These are phyloP conservation scores for Favolaschia claudopus DNA, from an alignment of 768 basidiomycete genomes.

Conservation along the genomic window DNA sequence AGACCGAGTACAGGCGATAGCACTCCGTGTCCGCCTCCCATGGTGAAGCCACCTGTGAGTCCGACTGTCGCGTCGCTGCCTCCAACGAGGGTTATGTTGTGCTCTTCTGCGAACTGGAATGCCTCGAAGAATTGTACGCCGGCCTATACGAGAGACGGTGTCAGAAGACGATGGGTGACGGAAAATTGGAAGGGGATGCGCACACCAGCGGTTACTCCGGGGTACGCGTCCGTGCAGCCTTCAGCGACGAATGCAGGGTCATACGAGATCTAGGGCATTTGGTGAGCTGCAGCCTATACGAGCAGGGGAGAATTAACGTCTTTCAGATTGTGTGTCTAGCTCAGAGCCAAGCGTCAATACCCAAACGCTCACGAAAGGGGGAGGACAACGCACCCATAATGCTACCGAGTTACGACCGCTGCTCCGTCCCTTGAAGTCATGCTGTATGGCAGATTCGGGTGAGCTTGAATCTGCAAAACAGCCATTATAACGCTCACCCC, in stretches of 20 bases:
- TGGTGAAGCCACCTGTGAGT: conserved; percentile 19
- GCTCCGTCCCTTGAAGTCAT: conserved; percentile 37
- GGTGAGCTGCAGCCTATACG: too few species aligned
- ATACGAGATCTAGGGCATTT: neutral
- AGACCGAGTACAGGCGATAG: neutral
- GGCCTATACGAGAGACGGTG: too few species aligned
- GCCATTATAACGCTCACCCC: conserved; percentile 31
- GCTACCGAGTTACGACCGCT: conserved; percentile 28
- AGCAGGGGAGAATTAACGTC: too few species aligned
- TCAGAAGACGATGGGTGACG: neutral
- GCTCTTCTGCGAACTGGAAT: conserved; percentile 31
- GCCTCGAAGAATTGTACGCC: conserved; percentile 26
- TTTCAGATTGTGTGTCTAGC: neutral
- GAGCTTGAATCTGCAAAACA: neutral
- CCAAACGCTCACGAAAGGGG: neutral
- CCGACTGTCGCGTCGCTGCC: conserved; percentile 22
- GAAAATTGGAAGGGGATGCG: neutral
- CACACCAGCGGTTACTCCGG: neutral
- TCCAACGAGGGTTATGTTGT: conserved; percentile 33
- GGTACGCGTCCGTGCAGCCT: too few species aligned
- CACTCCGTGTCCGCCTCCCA: conserved; percentile 3
- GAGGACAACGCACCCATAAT: conserved; percentile 23
- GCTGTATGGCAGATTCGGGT: too few species aligned
- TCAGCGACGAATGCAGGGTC: neutral
- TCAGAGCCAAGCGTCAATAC: neutral